Base-by-base conservation (phyloP, 2,329 filamentous ascomycete genomes). In the Talaromyces sp. region DNA sequence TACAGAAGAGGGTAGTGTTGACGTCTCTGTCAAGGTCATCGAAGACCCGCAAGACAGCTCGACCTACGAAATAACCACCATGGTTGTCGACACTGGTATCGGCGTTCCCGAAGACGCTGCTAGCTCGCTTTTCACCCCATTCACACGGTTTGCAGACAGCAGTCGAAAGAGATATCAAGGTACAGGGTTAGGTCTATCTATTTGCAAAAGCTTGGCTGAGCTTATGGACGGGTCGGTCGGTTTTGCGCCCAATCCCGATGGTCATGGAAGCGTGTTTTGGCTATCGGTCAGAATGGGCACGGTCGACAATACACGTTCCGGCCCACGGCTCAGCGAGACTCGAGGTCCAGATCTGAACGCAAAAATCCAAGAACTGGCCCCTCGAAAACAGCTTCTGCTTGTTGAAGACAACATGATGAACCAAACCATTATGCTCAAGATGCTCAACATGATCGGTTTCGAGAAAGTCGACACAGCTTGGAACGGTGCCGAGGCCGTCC, bases 131-230 rank as follows among this genome's bases (percentile, higher is more conserved):
- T 87, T 87, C 70, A 82, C 81, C 3, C 84, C 84, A 0, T 87
- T 87, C 65, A 83, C 79, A 7, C 84, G 85, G 68, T 82, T 85
- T 64, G 83, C 85, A 66, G 82, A 82, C 62, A 82, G 81, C 2
- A 78, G 80, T n/a, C 82, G 80, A 1, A 83, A 84, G 67, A 78
- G 78, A 59, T 85, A 83, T 65, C 83, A 84, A 67, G 84, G 85
- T 3, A 86, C 84, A 5, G 85, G 85, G 0, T 74, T 87, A 2
- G 85, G 85, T 2, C 73, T 87, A 3, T 84, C 83, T 10, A 87
- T 87, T 43, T 85, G 83, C 67, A 86, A 85, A 69, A 84, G 81
- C 62, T 71, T 87, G 11, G 81, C 81, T 0, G 82, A 85, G 69
- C 76, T 86, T 27, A 86, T 87, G 84, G 83, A 82, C 24, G 86